Evolutionary conservation across 2,329 filamentous ascomycete species (phyloP), one percentile per base, ranked within the genome.

Genomic region (Clonostachys sp.): DNA sequence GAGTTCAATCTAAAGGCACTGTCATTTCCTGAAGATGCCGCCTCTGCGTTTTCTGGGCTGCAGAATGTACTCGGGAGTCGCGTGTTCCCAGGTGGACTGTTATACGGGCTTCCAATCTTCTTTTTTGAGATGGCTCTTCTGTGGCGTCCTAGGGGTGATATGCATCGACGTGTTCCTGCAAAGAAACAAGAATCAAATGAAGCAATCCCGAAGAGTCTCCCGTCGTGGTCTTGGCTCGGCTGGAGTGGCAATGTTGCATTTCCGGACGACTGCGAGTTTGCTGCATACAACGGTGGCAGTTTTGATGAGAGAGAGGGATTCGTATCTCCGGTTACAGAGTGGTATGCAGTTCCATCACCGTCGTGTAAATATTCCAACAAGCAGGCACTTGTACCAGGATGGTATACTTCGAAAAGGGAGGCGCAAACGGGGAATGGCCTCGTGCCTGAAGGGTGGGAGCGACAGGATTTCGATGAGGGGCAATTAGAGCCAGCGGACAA

Each of bases 181-280:
- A 60, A 62, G 0, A 30, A 30, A 10, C 24, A 30, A 30, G 9
- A 10, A 4, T 30, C 24, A 30, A 10, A 30, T 30, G 24, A 30
- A 30, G 24, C 24, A 30, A 30, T 8, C 24, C 59, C 66, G 10
- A 62, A 67, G 2, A 68, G 67, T 45, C 57, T 73, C 6, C 71
- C 71, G 1, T 71, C 67, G 5, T 74, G 71, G 71, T 71, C 69
- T 30, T 74, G 71, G 71, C 67, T 74, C 63, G 70, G 71, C 18
- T 74, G 71, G 71, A 71, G 68, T 63, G 71, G 69, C 47, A 70
- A 73, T 48, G 67, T 30, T 9, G 24, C 24, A 30, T 30, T 30
- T 10, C 24, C 24, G 24, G 24, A 30, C 9, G 64, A 33, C 60
- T 72, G 13, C 62, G 69, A 6, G 66, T 69, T 13, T 70, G 73